Percentiles rank a stretch among this genome's conserved stretches.
phyloP scores from a whole-genome alignment of 2,329 filamentous ascomycete species.

The Knufia fluminis region DNA sequence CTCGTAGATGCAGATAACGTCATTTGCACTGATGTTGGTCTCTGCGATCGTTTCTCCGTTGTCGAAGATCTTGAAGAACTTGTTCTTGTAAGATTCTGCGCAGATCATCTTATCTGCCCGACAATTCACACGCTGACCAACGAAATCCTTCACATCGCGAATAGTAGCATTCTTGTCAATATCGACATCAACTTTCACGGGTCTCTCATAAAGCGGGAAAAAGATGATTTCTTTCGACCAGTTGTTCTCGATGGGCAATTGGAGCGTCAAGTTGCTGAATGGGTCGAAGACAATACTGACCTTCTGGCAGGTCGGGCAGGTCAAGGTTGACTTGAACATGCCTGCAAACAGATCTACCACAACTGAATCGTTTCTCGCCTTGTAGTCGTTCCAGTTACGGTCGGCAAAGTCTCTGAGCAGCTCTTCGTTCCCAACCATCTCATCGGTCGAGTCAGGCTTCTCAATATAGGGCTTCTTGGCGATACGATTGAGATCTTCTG shows the following conservation, averaged over 20 bases:
- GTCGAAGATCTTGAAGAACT: slow-evolving; percentile 79
- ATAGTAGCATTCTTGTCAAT: slow-evolving; percentile 60
- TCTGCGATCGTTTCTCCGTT: slow-evolving; percentile 62
- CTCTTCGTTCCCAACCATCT: slow-evolving; percentile 74
- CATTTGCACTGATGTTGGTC: slow-evolving; percentile 51
- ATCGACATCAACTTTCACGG: slow-evolving; percentile 67
- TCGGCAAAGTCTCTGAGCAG: slow-evolving; percentile 79
- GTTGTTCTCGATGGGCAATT: slow-evolving; percentile 75
- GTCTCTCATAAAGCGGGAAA: slow-evolving; percentile 63
- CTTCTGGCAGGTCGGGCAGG: slow-evolving; percentile 84
- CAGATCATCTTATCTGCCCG: slow-evolving; percentile 59
- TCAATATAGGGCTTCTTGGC: slow-evolving; percentile 95
- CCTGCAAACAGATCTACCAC: slow-evolving; percentile 93
- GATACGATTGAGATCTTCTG: slow-evolving; percentile 90
- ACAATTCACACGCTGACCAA: slow-evolving; percentile 44
- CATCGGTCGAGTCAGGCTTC: slow-evolving; percentile 94
- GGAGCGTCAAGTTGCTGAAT: slow-evolving; percentile 87
- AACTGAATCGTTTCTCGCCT: slow-evolving; percentile 85
- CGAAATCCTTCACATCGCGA: slow-evolving; percentile 38
- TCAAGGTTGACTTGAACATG: slow-evolving; percentile 95
- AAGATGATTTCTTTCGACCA: slow-evolving; percentile 70
- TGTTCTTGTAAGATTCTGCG: slow-evolving; percentile 71
- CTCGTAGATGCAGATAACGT: slow-evolving; percentile 65
- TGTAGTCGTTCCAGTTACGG: slow-evolving; percentile 84
- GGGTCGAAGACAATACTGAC: slow-evolving; percentile 98